Conservation (phyloP, 116 monocot species). For the Trichopus zeylanicus region DNA sequence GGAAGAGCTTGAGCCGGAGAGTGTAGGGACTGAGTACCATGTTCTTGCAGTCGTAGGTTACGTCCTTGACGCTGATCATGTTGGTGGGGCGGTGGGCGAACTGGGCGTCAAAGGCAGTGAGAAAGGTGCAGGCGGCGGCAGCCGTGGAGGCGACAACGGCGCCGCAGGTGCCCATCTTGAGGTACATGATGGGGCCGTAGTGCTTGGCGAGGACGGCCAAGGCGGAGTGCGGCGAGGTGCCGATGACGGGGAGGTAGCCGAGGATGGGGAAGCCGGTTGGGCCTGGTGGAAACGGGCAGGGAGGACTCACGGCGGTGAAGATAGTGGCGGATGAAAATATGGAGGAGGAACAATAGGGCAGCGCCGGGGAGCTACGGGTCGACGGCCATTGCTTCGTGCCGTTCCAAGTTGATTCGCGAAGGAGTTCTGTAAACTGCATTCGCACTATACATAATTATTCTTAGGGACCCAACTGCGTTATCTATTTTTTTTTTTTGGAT, state of each 20-base stretch:
- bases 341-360: neutral
- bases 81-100: no score
- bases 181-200: constrained; percentile 43
- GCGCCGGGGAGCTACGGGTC: neutral
- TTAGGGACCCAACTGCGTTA: no score
- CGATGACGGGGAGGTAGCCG: no score
- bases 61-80: constrained; percentile 8
- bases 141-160: constrained; percentile 33
- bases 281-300: neutral
- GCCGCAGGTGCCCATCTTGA: no score
- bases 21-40: constrained; percentile 40
- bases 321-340: neutral
- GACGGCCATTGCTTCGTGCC: no score
- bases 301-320: neutral
- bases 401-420: no score
- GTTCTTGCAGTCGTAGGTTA: constrained; percentile 27
- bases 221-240: no score
- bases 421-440: no score
- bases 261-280: no score
- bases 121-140: constrained; percentile 24
- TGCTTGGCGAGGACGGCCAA: constrained; percentile 19
- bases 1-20: constrained; percentile 12
- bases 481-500: no score
- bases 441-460: no score
- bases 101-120: no score